Percentiles rank a stretch among this genome's conserved stretches.
These are phyloP conservation scores for Pichia pseudocactophila DNA, from an alignment of 805 yeast genomes.

Conservation along the genomic window DNA sequence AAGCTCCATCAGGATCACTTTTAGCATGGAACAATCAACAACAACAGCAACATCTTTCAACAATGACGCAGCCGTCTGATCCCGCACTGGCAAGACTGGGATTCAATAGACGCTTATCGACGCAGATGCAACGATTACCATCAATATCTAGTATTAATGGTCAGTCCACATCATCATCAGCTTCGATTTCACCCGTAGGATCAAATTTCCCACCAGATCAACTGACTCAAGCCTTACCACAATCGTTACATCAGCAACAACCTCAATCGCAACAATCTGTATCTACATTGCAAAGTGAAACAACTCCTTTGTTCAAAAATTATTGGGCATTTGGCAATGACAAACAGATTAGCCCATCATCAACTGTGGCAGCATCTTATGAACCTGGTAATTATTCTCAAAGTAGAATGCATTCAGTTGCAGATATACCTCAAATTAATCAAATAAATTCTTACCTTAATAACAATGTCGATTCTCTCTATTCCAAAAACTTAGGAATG, in stretches of 20 bases:
- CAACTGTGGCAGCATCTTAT: not conserved
- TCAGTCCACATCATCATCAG: not conserved
- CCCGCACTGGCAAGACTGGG: constrained; percentile 9
- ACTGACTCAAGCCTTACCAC: not conserved
- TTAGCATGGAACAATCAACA: not conserved
- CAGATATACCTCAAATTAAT: constrained; percentile 2
- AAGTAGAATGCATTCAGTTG: constrained; percentile 5
- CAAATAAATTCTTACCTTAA: not conserved
- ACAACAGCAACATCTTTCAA: not conserved
- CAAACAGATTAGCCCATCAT: not conserved
- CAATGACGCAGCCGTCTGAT: constrained; percentile 4
- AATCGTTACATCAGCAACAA: not conserved
- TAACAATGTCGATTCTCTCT: not conserved
- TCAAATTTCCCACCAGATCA: not conserved
- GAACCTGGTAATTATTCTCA: not conserved
- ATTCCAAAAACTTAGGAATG: not conserved
- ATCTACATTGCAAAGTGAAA: not conserved
- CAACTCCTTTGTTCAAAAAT: constrained; percentile 6
- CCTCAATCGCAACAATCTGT: not conserved
- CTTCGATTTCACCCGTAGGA: constrained; percentile 1
- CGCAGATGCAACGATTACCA: constrained; percentile 2
- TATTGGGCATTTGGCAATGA: constrained; percentile 5
- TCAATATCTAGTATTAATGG: not conserved
- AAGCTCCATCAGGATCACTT: not conserved
- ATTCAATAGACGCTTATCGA: constrained; percentile 1